phyloP scores from a whole-genome alignment of 2,329 filamentous ascomycete genomes.

The Dothideomycetes sp. region DNA sequence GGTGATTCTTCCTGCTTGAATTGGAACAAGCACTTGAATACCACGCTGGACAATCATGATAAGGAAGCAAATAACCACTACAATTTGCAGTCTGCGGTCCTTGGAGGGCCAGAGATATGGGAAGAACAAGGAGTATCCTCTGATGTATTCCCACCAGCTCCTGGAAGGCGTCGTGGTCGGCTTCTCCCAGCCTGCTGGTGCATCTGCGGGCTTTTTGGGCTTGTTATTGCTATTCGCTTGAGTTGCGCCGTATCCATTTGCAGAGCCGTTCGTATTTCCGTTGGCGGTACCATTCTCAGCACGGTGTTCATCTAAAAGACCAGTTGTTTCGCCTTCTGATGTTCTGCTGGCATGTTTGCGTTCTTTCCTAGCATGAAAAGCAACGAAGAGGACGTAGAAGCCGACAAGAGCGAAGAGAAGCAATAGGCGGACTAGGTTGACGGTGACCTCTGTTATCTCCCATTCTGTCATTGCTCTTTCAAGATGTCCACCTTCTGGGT shows the following conservation, averaged over 20 bases:
- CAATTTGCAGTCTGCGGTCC: slow-evolving; percentile 61
- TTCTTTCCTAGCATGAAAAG: slow-evolving; percentile 30
- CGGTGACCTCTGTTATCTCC: slow-evolving; percentile 56
- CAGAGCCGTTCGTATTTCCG: slow-evolving; percentile 39
- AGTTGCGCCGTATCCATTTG: slow-evolving; percentile 45
- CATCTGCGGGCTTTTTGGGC: slow-evolving; percentile 19
- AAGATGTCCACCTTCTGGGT: slow-evolving; percentile 29
- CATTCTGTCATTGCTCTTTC: slow-evolving; percentile 42
- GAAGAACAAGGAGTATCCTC: slow-evolving; percentile 87
- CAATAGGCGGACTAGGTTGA: slow-evolving; percentile 60
- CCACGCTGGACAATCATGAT: slow-evolving; percentile 72
- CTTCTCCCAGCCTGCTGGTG: slow-evolving; percentile 72
- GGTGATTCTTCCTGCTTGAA: slow-evolving; percentile 73
- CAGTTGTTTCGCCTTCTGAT: slow-evolving; percentile 51
- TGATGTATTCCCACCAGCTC: slow-evolving; percentile 93
- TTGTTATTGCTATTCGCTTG: slow-evolving; percentile 37
- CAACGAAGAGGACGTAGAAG: slow-evolving; percentile 51
- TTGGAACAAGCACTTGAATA: slow-evolving; percentile 78
- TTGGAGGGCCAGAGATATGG: slow-evolving; percentile 94
- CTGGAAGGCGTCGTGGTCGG: slow-evolving; percentile 77
- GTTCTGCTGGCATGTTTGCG: slow-evolving; percentile 30
- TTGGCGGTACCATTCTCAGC: slow-evolving; percentile 32
- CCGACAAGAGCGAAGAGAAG: slow-evolving; percentile 51
- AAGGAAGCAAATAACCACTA: slow-evolving; percentile 73
- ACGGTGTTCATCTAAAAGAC: slow-evolving; percentile 47